Evolutionary conservation across 768 basidiomycete genomes (phyloP).

Genomic region (Termitomyces sp.): DNA sequence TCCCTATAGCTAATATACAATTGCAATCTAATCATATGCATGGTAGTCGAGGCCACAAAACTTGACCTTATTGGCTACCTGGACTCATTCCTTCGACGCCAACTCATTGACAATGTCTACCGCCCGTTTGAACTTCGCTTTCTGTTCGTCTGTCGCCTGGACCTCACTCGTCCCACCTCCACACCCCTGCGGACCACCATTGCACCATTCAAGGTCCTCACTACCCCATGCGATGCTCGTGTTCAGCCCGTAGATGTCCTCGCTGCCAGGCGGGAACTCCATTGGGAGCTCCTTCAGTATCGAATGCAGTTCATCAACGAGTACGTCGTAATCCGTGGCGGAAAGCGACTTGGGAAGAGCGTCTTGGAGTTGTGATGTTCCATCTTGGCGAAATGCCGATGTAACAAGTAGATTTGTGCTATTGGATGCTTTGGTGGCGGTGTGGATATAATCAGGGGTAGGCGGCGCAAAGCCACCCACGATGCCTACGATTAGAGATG

Average conservation of each 20-base stretch:
- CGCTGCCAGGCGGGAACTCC: slow-evolving; percentile 48
- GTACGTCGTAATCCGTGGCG: slow-evolving; percentile 24
- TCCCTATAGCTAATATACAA: too few relatives aligned
- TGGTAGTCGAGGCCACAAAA: too few relatives aligned
- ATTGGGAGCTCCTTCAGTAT: slow-evolving; percentile 58
- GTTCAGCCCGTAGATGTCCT: slow-evolving; percentile 71
- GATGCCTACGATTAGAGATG: slow-evolving; percentile 46
- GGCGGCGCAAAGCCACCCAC: slow-evolving; percentile 72
- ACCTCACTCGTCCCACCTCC: slow-evolving; percentile 42
- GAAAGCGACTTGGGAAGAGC: slow-evolving; percentile 35
- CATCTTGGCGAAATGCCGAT: slow-evolving; percentile 40
- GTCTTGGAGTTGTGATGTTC: slow-evolving; percentile 36
- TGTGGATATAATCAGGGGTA: slow-evolving; percentile 48
- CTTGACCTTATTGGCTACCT: slow-evolving; percentile 8
- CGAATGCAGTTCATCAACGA: slow-evolving; percentile 50
- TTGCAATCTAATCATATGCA: too few relatives aligned
- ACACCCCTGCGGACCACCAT: slow-evolving; percentile 58
- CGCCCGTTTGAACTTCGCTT: slow-evolving; percentile 61
- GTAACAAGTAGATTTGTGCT: slow-evolving; percentile 36
- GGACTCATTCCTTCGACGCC: slow-evolving; percentile 19
- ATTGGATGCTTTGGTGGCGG: slow-evolving; percentile 35
- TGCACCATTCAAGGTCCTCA: slow-evolving; percentile 54
- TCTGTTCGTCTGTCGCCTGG: slow-evolving; percentile 53
- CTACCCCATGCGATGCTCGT: slow-evolving; percentile 58
- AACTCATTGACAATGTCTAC: slow-evolving; percentile 59